These are phyloP conservation scores for Spiromastix sp. DNA, from an alignment of 2,329 filamentous ascomycete species.

Conservation along the genomic window DNA sequence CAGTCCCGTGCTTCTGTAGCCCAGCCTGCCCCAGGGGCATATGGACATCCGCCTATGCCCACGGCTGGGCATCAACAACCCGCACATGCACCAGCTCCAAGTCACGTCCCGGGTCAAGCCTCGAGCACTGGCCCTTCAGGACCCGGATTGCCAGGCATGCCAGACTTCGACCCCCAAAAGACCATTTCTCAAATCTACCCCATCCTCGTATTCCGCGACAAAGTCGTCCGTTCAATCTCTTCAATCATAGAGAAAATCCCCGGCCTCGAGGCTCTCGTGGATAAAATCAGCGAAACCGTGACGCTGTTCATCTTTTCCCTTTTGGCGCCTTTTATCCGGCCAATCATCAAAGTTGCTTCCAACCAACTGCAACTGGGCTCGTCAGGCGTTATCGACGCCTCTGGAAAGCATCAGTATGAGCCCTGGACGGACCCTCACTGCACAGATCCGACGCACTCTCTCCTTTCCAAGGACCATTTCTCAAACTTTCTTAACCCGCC, in stretches of 20 bases:
- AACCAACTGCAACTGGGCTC: conserved; percentile 79
- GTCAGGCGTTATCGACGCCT: conserved; percentile 56
- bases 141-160: conserved; percentile 61
- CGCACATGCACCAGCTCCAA: conserved; percentile 2
- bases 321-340: conserved; percentile 81
- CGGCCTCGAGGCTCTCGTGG: conserved; percentile 77
- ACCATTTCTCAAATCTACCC: conserved; percentile 80
- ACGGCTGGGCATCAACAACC: conserved; percentile 3
- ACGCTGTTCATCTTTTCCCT: conserved; percentile 87
- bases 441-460: conserved; percentile 70
- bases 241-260: conserved; percentile 84
- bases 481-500: conserved; percentile 68
- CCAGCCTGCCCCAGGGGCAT: conserved; percentile 7
- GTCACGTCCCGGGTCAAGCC: background rate
- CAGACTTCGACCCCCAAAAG: conserved; percentile 67
- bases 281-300: conserved; percentile 86
- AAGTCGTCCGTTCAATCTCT: conserved; percentile 78
- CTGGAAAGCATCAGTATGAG: conserved; percentile 64
- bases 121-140: conserved; percentile 27
- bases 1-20: conserved; percentile 27
- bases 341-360: conserved; percentile 80
- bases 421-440: conserved; percentile 68
- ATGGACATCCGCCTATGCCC: too few species aligned
- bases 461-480: conserved; percentile 78
- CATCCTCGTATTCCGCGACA: conserved; percentile 87